These are phyloP conservation scores for Vaccinium vitisidaea DNA, from an alignment of 148 eudicot species.

Conservation along the genomic window DNA sequence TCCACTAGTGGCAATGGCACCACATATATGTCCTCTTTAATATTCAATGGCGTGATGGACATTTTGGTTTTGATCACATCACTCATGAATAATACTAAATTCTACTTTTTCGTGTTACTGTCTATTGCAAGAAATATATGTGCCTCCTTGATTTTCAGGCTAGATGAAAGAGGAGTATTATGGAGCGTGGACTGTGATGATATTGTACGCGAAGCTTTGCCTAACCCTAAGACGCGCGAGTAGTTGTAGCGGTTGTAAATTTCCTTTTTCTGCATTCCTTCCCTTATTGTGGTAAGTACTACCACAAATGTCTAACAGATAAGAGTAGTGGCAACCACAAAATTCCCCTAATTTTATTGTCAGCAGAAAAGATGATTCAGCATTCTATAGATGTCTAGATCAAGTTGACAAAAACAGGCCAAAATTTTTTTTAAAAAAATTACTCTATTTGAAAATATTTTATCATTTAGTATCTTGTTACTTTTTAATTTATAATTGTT, in stretches of 20 bases:
- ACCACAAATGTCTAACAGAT: neutral
- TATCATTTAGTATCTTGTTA: too few species aligned
- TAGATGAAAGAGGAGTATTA: neutral
- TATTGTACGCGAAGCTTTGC: neutral
- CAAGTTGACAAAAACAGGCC: neutral
- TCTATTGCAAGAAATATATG: neutral
- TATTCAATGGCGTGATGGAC: neutral
- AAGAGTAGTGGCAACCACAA: neutral
- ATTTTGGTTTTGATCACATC: constrained; percentile 1
- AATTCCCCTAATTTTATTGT: neutral
- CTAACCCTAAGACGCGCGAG: neutral
- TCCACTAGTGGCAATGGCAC: neutral
- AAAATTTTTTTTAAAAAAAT: too few species aligned
- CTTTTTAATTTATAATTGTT: too few species aligned
- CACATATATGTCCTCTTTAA: neutral
- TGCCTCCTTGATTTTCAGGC: neutral
- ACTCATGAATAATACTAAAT: neutral
- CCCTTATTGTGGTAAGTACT: neutral
- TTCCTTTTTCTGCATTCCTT: neutral
- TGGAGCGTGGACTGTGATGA: neutral
- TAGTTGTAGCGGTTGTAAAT: neutral
- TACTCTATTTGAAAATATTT: too few species aligned
- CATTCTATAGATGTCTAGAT: neutral
- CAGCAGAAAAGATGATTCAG: neutral
- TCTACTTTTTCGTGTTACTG: neutral